Conservation (phyloP, 2,329 filamentous ascomycete genomes). For the Penicillium brevicompactum region DNA sequence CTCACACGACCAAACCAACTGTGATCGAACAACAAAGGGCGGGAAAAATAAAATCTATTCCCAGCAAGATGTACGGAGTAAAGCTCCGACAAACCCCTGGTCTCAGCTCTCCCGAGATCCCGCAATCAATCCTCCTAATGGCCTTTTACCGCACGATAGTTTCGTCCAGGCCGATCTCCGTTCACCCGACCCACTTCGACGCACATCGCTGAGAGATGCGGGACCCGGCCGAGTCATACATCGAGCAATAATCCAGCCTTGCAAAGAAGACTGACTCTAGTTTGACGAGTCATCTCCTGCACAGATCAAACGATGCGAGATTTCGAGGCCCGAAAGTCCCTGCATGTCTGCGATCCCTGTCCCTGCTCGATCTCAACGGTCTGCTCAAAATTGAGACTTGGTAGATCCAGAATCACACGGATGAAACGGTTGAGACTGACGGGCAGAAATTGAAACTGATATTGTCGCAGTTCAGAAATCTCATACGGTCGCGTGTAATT, state of each 20-base stretch:
- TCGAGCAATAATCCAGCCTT: neutral
- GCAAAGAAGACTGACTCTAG: neutral
- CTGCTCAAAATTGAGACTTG: neutral
- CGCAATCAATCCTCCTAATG: neutral
- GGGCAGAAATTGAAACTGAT: neutral
- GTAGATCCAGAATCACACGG: neutral
- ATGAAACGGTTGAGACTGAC: neutral
- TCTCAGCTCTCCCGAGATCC: slow-evolving; percentile 1
- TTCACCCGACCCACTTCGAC: neutral
- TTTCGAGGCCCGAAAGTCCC: neutral
- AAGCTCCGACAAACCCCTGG: neutral
- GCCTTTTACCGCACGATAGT: neutral
- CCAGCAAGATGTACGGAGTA: no score
- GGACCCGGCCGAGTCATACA: neutral
- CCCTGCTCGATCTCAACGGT: neutral
- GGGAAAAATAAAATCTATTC: no score
- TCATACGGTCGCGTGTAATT: neutral
- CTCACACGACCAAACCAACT: neutral
- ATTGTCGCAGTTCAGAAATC: neutral
- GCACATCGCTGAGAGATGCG: neutral
- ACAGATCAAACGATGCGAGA: neutral
- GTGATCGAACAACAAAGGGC: no score
- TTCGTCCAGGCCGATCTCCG: neutral
- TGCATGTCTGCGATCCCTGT: neutral
- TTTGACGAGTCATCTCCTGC: neutral